Percentiles rank a stretch among this genome's conserved stretches.
Evolutionary conservation across 2,329 filamentous ascomycete species (phyloP).

Genomic region (Harringtonia lauricola): DNA sequence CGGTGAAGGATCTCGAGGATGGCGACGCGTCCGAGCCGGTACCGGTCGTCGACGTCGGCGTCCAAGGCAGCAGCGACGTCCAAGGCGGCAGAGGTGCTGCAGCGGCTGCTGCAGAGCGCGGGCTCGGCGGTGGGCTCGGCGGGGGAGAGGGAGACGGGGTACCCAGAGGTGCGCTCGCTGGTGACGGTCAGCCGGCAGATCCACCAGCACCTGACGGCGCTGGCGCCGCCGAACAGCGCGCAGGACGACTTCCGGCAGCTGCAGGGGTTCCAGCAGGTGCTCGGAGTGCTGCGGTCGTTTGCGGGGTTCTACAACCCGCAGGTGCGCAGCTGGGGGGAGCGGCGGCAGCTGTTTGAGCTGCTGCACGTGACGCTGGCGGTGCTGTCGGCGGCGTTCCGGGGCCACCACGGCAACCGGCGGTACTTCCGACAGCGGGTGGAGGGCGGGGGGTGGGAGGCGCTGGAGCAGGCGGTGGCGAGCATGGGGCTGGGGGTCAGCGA

Average conservation of each 20-base stretch:
- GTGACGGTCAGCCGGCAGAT: conserved; percentile 51
- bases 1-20: conserved; percentile 6
- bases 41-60: conserved; percentile 53
- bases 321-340: conserved; percentile 50
- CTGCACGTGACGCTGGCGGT: conserved; percentile 63
- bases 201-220: conserved; percentile 47
- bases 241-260: conserved; percentile 80
- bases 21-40: conserved; percentile 38
- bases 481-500: conserved; percentile 55
- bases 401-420: conserved; percentile 74
- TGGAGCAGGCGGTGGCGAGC: conserved; percentile 63
- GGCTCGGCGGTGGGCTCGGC: not conserved
- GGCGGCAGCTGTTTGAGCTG: conserved; percentile 53
- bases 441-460: conserved; percentile 64
- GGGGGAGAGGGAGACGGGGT: too few species aligned
- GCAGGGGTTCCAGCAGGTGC: conserved; percentile 63
- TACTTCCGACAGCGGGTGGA: conserved; percentile 74
- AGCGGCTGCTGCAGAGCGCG: conserved; percentile 39
- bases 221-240: conserved; percentile 31
- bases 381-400: conserved; percentile 62
- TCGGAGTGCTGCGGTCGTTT: conserved; percentile 58
- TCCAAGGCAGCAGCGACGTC: conserved; percentile 43
- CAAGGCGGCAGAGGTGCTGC: conserved; percentile 50
- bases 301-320: conserved; percentile 66
- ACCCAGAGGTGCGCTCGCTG: conserved; percentile 36